Evolutionary conservation across 352 stramenopile genomes (phyloP).

Genomic region (Globisporangium camurandrum): DNA sequence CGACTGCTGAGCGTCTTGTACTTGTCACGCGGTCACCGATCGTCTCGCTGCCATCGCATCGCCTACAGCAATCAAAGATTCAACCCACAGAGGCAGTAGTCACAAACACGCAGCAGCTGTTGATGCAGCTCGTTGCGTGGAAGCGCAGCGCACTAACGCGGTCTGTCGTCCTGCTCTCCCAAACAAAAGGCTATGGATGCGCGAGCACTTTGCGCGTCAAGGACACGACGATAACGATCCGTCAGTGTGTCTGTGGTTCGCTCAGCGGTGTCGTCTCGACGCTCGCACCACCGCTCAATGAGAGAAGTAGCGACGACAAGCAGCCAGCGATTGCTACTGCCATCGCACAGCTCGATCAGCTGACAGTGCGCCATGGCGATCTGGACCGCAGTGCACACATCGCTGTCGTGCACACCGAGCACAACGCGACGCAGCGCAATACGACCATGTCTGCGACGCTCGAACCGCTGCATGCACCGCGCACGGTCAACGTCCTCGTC

Average conservation of each 20-base stretch:
- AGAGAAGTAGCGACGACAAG: background rate
- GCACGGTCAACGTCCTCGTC: constrained; percentile 8
- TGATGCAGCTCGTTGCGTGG: constrained; percentile 23
- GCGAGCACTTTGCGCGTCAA: constrained; percentile 21
- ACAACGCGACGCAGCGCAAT: background rate
- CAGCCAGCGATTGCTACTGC: background rate
- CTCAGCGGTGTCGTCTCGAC: constrained; percentile 3
- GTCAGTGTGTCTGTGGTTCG: constrained; percentile 35
- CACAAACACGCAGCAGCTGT: constrained; percentile 10
- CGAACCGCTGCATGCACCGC: background rate
- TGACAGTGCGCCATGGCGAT: constrained; percentile 3
- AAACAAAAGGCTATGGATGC: constrained; percentile 9
- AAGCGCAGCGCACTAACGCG: constrained; percentile 17
- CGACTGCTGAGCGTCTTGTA: background rate
- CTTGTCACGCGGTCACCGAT: background rate
- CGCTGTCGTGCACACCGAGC: background rate
- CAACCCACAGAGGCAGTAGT: background rate
- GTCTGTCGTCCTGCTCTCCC: constrained; percentile 19
- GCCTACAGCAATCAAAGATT: no score
- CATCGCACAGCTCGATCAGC: background rate
- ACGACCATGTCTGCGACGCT: background rate
- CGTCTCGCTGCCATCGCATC: no score
- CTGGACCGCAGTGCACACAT: constrained; percentile 6
- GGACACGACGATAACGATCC: constrained; percentile 25
- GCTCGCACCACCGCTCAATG: no score